Evolutionary conservation across 2,329 filamentous ascomycete species (phyloP), one percentile per base, ranked within the genome.

Genomic region (Paecilomyces formosus): DNA sequence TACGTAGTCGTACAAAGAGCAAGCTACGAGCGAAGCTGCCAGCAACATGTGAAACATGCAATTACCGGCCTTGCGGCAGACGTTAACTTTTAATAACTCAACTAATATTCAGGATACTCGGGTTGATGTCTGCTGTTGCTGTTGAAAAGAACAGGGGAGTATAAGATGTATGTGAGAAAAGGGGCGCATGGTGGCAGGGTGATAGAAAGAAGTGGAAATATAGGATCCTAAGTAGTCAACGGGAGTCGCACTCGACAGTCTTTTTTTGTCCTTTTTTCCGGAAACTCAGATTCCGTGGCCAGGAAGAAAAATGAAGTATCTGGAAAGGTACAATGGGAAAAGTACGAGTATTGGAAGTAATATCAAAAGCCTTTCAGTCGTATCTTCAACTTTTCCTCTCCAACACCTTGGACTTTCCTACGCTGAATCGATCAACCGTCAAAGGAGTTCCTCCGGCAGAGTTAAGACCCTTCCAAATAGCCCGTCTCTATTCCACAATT

Each of bases 401-500:
- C 50, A 52, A 52, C 50, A 24, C 50, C 60, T 57, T 39, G 56
- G 54, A 56, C 51, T 53, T 57, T 26, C 54, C 54, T 57, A 45
- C 57, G 59, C 55, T 60, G 58, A 58, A 60, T 33, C 62, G 59
- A 60, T 33, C 62, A 59, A 60, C 61, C 57, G 60, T 60, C 61
- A 60, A 54, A 63, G 55, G 28, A 60, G 58, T 55, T 57, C 59
- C 56, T 61, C 60, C 56, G 59, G 58, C 62, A 52, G 58, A 64
- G 61, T 57, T 45, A 62, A 65, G 61, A 63, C 61, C 61, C 62
- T 58, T 65, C 61, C 62, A 58, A 64, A 59, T 62, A 67, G 69
- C 49, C 66, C 68, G 66, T 73, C 70, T 73, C 72, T 74, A 73
- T 72, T 70, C 68, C 70, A 72, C 65, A 65, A 56, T 70, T 72